phyloP scores from a whole-genome alignment of 805 yeast species.

The Candida silvatica region DNA sequence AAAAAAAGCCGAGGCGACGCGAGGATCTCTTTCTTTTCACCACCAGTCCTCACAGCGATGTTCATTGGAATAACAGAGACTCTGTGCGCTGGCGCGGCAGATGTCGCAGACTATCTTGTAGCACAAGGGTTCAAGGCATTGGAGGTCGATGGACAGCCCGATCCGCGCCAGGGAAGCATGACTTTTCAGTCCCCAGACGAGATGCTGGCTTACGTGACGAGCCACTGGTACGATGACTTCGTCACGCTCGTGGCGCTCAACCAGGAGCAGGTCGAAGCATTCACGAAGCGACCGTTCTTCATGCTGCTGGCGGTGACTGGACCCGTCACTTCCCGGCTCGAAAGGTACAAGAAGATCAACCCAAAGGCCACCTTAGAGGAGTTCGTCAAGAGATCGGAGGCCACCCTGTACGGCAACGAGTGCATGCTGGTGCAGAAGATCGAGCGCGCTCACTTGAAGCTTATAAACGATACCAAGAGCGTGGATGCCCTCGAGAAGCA shows the following conservation, averaged over 20 bases:
- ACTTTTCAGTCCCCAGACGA: conserved; percentile 23
- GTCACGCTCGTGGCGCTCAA: conserved; percentile 46
- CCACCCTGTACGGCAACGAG: conserved; percentile 8
- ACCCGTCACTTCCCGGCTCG: conserved; percentile 41
- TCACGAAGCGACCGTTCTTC: conserved; percentile 74
- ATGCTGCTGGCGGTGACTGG: conserved; percentile 75
- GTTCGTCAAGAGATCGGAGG: conserved; percentile 20
- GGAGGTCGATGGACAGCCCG: conserved; percentile 5
- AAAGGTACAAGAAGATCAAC: conserved; percentile 19
- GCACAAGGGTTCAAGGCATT: conserved; percentile 36
- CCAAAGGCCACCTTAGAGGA: conserved; percentile 6
- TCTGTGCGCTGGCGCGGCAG: conserved; percentile 54
- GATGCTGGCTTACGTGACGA: conserved; percentile 53
- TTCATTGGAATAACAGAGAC: conserved; percentile 70
- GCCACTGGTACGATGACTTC: conserved; percentile 52
- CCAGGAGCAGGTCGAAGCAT: conserved; percentile 31
- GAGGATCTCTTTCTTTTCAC: too few relatives aligned
- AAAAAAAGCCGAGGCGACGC: too few relatives aligned
- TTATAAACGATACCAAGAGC: conserved; percentile 41
- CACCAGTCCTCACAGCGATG: too few relatives aligned
- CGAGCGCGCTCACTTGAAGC: conserved; percentile 44
- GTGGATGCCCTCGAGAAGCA: conserved; percentile 27
- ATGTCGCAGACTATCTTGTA: conserved; percentile 46
- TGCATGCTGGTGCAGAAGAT: conserved; percentile 30
- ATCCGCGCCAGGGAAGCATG: not conserved